These are phyloP conservation scores for Neotropicomus parvogracilis DNA, from an alignment of 1,284 basidiomycete species.

Conservation along the genomic window DNA sequence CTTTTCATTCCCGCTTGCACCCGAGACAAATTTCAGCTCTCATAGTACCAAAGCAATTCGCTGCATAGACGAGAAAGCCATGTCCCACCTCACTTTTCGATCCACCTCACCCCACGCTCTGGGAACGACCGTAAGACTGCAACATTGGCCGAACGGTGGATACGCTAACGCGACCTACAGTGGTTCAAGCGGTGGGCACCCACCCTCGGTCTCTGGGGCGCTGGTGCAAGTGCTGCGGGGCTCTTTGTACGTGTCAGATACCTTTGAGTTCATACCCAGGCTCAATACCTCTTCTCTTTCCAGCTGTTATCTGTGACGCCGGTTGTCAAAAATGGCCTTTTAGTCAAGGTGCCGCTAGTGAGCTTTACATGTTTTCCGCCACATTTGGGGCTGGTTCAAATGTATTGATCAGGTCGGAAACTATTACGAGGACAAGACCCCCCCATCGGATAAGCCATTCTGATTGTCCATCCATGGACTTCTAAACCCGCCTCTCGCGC, in stretches of 20 bases:
- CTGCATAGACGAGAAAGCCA: no score
- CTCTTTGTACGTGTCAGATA: slow-evolving; percentile 51
- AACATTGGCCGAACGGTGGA: background rate
- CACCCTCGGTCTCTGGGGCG: slow-evolving; percentile 64
- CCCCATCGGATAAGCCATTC: slow-evolving; percentile 78
- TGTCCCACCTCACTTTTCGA: slow-evolving; percentile 28
- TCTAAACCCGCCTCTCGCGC: slow-evolving; percentile 11
- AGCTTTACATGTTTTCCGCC: slow-evolving; percentile 26
- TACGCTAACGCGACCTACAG: slow-evolving; percentile 30
- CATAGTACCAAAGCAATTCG: no score
- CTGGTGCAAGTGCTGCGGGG: slow-evolving; percentile 60
- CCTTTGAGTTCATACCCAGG: background rate
- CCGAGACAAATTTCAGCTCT: no score
- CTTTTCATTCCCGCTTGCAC: no score
- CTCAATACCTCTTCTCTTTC: slow-evolving; percentile 4
- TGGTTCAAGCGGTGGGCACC: slow-evolving; percentile 54
- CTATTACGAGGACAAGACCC: slow-evolving; percentile 74
- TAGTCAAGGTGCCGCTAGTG: slow-evolving; percentile 58
- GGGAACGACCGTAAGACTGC: slow-evolving; percentile 22
- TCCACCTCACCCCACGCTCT: slow-evolving; percentile 20
- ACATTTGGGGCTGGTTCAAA: slow-evolving; percentile 6
- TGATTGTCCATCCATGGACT: slow-evolving; percentile 38
- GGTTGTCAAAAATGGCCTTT: slow-evolving; percentile 57
- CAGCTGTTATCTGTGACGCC: slow-evolving; percentile 65
- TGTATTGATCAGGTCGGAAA: slow-evolving; percentile 47